A percentile compares a stretch with the other conserved stretches of the same genome.
These are phyloP conservation scores for Fereydounia khargensis DNA, from an alignment of 1,284 basidiomycete genomes.

Conservation along the genomic window DNA sequence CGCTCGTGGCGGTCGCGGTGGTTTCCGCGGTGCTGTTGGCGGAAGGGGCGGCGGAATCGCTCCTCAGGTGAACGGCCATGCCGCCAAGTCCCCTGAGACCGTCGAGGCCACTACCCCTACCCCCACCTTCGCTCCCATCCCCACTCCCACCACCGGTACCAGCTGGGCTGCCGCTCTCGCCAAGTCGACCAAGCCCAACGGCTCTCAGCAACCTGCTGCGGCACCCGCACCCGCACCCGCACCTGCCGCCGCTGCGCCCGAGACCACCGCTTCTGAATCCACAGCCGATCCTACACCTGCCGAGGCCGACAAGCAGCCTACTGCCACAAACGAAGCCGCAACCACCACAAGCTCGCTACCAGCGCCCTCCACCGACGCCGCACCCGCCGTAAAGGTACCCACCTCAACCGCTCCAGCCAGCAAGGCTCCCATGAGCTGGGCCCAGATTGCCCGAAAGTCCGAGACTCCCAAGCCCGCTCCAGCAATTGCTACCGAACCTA, in stretches of 20 bases:
- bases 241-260: slow-evolving; percentile 6
- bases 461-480: slow-evolving; percentile 40
- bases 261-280: slow-evolving; percentile 8
- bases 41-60: slow-evolving; percentile 39
- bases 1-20: slow-evolving; percentile 44
- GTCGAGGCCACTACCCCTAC: slow-evolving; percentile 18
- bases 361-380: slow-evolving; percentile 11
- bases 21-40: slow-evolving; percentile 34
- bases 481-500: slow-evolving; percentile 4
- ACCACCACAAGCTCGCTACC: slow-evolving; percentile 28
- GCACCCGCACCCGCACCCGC: slow-evolving; percentile 20
- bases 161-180: slow-evolving; percentile 45
- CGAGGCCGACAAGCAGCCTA: neutral
- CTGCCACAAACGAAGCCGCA: slow-evolving; percentile 12
- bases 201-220: slow-evolving; percentile 10
- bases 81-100: slow-evolving; percentile 25
- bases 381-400: slow-evolving; percentile 38
- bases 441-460: slow-evolving; percentile 52
- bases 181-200: slow-evolving; percentile 21
- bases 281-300: slow-evolving; percentile 4
- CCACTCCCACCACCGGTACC: slow-evolving; percentile 31
- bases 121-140: slow-evolving; percentile 27
- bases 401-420: slow-evolving; percentile 18
- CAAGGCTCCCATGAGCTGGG: slow-evolving; percentile 51
- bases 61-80: slow-evolving; percentile 40